phyloP scores from a whole-genome alignment of 345 rosid genomes.

The Pistacia atlantica region DNA sequence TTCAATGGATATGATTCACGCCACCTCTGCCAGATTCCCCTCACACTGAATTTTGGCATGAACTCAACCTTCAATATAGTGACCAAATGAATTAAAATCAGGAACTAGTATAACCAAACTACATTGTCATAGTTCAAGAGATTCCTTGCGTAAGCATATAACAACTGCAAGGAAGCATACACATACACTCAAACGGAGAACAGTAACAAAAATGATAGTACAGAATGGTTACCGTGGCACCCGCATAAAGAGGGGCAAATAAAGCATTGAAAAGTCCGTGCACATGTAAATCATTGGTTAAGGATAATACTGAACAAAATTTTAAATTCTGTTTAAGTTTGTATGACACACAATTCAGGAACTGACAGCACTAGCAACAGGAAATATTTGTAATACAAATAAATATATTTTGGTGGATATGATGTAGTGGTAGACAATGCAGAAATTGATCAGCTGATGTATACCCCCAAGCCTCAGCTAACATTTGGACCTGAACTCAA shows the following conservation, averaged over 20 bases:
- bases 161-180: not conserved
- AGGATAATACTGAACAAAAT: constrained; percentile 37
- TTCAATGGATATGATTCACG: constrained; percentile 72
- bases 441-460: constrained; percentile 81
- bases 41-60: constrained; percentile 91
- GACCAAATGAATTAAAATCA: constrained; percentile 16
- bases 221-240: constrained; percentile 57
- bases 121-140: not conserved
- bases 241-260: constrained; percentile 84
- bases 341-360: constrained; percentile 9
- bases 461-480: constrained; percentile 91
- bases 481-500: constrained; percentile 68
- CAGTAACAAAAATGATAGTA: not conserved
- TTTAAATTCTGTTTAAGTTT: not conserved
- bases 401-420: constrained; percentile 50
- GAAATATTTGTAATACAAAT: constrained; percentile 5
- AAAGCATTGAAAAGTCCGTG: constrained; percentile 95
- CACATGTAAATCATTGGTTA: constrained; percentile 64
- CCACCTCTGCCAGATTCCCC: constrained; percentile 96
- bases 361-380: constrained; percentile 17
- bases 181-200: not conserved
- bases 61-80: constrained; percentile 79
- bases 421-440: constrained; percentile 95
- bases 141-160: not conserved
- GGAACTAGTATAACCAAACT: not conserved